Evolutionary conservation across 768 basidiomycete genomes (phyloP).

Genomic region (Panaeolus papilionaceus): DNA sequence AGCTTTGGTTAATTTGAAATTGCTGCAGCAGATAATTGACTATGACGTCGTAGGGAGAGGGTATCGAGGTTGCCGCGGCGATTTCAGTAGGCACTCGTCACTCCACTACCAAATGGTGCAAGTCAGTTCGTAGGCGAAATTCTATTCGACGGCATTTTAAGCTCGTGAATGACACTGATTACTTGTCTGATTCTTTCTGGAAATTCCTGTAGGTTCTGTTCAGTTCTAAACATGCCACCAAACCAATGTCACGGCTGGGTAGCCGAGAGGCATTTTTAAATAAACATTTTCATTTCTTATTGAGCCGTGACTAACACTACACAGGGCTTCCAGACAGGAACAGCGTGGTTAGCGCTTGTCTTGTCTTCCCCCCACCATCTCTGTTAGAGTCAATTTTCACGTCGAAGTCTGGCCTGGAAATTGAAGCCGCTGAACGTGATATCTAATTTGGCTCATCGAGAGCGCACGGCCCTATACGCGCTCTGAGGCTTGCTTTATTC

Average conservation of each 20-base stretch:
- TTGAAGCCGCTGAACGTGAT: background rate
- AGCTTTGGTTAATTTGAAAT: too few species aligned
- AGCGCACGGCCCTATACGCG: background rate
- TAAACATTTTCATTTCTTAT: background rate
- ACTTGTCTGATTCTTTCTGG: background rate
- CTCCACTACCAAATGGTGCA: too few species aligned
- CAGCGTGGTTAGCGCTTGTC: constrained; percentile 2
- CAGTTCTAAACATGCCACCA: background rate
- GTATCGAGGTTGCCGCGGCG: too few species aligned
- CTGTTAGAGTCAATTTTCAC: background rate
- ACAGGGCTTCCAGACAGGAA: background rate
- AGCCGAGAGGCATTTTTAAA: constrained; percentile 4
- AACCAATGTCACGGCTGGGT: background rate
- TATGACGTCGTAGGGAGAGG: too few species aligned
- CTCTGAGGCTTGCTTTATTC: background rate
- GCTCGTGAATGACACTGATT: background rate
- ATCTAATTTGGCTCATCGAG: background rate
- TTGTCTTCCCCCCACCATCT: background rate
- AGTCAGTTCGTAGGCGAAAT: too few species aligned
- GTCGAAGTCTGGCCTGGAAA: background rate
- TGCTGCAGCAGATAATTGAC: too few species aligned
- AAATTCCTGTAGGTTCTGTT: background rate
- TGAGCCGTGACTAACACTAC: too few species aligned
- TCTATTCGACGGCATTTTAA: constrained; percentile 7
- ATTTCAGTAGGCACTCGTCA: too few species aligned